These are phyloP conservation scores for Salix viminalis DNA, from an alignment of 345 rosid genomes.

Conservation along the genomic window DNA sequence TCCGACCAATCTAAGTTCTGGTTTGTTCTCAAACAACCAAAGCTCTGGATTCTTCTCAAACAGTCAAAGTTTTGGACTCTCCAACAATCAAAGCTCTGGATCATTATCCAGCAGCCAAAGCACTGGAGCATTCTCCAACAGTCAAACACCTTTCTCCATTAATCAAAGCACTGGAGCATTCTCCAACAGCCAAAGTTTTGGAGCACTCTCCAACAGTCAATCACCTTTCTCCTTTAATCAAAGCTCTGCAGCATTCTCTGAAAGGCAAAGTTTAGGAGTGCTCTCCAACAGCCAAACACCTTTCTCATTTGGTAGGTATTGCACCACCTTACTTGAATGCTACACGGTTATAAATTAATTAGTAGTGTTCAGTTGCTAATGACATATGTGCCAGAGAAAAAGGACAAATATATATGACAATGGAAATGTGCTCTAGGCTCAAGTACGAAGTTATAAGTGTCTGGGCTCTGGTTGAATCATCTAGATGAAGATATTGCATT, in stretches of 20 bases:
- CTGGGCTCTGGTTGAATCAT: constrained; percentile 1
- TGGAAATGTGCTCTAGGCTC: neutral
- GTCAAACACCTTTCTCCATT: constrained; percentile 4
- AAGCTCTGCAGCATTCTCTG: constrained; percentile 11
- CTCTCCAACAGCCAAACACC: constrained; percentile 38
- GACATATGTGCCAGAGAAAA: neutral
- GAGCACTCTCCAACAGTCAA: constrained; percentile 6
- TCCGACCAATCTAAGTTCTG: constrained; percentile 12
- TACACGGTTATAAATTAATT: neutral
- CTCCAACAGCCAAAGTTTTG: constrained; percentile 12
- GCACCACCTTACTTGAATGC: constrained; percentile 2
- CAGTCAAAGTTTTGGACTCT: constrained; percentile 3
- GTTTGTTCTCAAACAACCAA: constrained; percentile 18
- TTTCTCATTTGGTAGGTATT: constrained; percentile 40
- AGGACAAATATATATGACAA: neutral
- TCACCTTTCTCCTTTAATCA: neutral
- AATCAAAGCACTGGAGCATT: constrained; percentile 7
- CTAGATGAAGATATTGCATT: neutral
- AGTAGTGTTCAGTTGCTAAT: constrained; percentile 1
- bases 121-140: constrained; percentile 10
- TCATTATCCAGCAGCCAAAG: constrained; percentile 6
- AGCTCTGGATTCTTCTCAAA: constrained; percentile 12
- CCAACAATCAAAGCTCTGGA: constrained; percentile 10
- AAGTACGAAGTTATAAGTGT: neutral
- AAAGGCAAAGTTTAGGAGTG: neutral